Evolutionary conservation across 805 yeast species (phyloP).

Genomic region (Candida khao-thaluensis): DNA sequence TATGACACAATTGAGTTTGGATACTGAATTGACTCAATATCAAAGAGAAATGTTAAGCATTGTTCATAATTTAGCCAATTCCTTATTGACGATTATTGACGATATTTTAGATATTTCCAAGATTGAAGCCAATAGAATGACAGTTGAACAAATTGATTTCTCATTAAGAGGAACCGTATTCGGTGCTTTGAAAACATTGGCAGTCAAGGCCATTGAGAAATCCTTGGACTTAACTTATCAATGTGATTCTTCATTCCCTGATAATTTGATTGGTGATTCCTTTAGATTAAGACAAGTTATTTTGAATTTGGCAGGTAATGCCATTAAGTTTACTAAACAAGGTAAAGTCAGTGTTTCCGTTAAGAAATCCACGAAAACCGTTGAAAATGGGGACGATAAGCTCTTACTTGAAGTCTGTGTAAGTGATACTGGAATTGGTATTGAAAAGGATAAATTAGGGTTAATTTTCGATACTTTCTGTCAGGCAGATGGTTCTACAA

Average conservation of each 20-base stretch:
- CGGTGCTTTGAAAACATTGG: conserved; percentile 85
- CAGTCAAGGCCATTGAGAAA: conserved; percentile 86
- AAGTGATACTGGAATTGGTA: conserved; percentile 89
- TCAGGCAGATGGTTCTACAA: conserved; percentile 92
- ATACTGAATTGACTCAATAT: conserved; percentile 85
- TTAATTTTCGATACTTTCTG: conserved; percentile 87
- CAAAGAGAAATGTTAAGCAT: conserved; percentile 90
- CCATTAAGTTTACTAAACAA: conserved; percentile 79
- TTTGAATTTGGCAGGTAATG: conserved; percentile 83
- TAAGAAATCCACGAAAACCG: conserved; percentile 45
- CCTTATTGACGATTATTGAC: conserved; percentile 81
- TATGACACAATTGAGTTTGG: conserved; percentile 86
- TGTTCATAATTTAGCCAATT: conserved; percentile 84
- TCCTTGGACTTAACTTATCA: conserved; percentile 76
- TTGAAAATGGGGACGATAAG: conserved; percentile 41
- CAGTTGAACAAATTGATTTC: conserved; percentile 85
- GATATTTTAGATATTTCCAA: conserved; percentile 90
- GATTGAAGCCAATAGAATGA: conserved; percentile 92
- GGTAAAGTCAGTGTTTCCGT: conserved; percentile 82
- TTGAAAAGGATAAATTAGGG: conserved; percentile 79
- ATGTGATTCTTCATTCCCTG: conserved; percentile 86
- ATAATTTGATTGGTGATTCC: conserved; percentile 82
- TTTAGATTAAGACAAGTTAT: conserved; percentile 86
- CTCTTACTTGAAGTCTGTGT: conserved; percentile 76
- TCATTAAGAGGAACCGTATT: conserved; percentile 84